phyloP scores from a whole-genome alignment of 495 filamentous ascomycete genomes.

The Trichoderma virens region DNA sequence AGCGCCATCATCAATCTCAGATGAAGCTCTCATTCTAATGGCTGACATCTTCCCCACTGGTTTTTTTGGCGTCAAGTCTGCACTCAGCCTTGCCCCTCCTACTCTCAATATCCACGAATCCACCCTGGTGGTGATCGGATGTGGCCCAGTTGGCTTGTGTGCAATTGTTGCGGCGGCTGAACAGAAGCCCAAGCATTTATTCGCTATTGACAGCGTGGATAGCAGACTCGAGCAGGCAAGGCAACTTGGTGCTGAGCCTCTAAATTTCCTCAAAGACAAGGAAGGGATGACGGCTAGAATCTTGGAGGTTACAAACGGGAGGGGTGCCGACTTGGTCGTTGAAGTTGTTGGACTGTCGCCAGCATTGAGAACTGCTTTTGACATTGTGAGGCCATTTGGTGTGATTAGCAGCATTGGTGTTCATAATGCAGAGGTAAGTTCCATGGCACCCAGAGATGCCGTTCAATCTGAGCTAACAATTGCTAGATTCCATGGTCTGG shows the following conservation, averaged over 20 bases:
- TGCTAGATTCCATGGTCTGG: constrained; percentile 75
- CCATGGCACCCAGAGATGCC: background rate
- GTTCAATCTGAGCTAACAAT: constrained; percentile 17
- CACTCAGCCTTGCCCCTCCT: constrained; percentile 57
- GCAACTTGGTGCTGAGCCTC: constrained; percentile 74
- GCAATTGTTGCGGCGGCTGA: constrained; percentile 78
- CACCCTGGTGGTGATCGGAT: constrained; percentile 77
- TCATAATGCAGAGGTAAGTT: constrained; percentile 72
- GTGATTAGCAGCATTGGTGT: constrained; percentile 85
- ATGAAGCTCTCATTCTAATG: constrained; percentile 80
- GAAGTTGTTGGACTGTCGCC: constrained; percentile 85
- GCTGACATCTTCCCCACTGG: constrained; percentile 84
- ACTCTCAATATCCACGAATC: constrained; percentile 54
- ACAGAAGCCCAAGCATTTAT: constrained; percentile 69
- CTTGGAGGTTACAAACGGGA: constrained; percentile 66
- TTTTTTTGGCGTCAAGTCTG: constrained; percentile 81
- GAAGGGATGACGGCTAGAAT: constrained; percentile 63
- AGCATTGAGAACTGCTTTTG: constrained; percentile 76
- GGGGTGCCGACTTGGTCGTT: constrained; percentile 85
- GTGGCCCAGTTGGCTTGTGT: constrained; percentile 83
- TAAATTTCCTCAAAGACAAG: constrained; percentile 68
- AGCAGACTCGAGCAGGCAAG: constrained; percentile 70
- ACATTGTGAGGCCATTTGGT: constrained; percentile 80
- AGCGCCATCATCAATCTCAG: constrained; percentile 65
- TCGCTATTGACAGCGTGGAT: constrained; percentile 79